phyloP scores from a whole-genome alignment of 1,139 yeast genomes.

The Kazachstania sp. region DNA sequence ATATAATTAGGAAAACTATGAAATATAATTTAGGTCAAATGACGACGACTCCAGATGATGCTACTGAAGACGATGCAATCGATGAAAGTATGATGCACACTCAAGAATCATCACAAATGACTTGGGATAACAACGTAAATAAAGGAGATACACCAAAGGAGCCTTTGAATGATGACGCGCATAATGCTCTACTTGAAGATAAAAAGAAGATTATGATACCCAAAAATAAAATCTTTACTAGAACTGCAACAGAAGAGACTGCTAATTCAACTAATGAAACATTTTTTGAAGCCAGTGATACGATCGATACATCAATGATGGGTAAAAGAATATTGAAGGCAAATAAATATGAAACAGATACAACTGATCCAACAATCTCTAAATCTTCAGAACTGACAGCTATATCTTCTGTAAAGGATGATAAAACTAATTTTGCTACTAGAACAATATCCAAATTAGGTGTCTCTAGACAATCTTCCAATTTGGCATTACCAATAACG shows the following conservation, averaged over 20 bases:
- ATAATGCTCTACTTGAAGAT: neutral
- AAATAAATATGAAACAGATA: neutral
- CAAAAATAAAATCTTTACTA: neutral
- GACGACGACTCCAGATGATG: neutral
- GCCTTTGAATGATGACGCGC: too few relatives aligned
- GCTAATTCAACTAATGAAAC: neutral
- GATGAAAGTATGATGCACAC: neutral
- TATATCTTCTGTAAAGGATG: too few relatives aligned
- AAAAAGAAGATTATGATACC: neutral
- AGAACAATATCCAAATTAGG: too few relatives aligned
- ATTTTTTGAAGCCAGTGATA: conserved; percentile 3
- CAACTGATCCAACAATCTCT: too few relatives aligned
- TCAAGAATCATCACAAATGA: neutral
- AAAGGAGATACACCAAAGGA: neutral
- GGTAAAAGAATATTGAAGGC: neutral
- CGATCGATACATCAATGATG: neutral
- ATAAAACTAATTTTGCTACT: too few relatives aligned
- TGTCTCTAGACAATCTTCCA: too few relatives aligned
- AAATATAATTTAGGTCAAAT: conserved; percentile 8
- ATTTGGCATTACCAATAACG: too few relatives aligned
- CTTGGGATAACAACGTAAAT: neutral
- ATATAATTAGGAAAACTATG: conserved; percentile 3
- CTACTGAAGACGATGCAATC: neutral
- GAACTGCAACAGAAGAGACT: neutral
- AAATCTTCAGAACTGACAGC: too few relatives aligned